A percentile compares a stretch with the other conserved stretches of the same genome.
Evolutionary conservation across 2,329 filamentous ascomycete genomes (phyloP).

Genomic region (Aspergillus persii): DNA sequence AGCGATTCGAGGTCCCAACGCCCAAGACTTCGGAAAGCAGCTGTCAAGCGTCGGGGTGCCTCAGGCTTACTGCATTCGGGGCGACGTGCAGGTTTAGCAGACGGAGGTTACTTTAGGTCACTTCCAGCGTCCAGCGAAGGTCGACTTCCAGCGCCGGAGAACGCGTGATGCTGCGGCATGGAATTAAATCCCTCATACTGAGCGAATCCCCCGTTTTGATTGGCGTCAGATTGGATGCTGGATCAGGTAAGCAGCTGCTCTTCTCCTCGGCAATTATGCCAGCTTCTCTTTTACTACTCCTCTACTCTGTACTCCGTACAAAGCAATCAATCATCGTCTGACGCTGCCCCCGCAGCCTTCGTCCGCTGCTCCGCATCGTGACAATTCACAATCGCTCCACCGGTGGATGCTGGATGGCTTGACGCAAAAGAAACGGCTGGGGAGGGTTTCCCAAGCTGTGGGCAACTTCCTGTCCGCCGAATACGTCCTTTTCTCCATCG

Average conservation of each 20-base stretch:
- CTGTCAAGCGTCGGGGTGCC: neutral
- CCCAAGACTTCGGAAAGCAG: neutral
- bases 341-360: neutral
- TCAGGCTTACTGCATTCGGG: slow-evolving; percentile 9
- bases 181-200: neutral
- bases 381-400: slow-evolving; percentile 13
- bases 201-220: neutral
- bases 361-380: slow-evolving; percentile 3
- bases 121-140: neutral
- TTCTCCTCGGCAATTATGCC: neutral
- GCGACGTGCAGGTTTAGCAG: neutral
- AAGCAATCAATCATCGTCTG: neutral
- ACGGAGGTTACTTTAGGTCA: neutral
- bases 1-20: neutral
- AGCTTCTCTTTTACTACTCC: too few species aligned
- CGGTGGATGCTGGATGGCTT: neutral
- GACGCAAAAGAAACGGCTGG: slow-evolving; percentile 2
- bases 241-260: too few species aligned
- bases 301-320: too few species aligned
- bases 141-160: neutral
- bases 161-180: neutral
- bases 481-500: slow-evolving; percentile 6
- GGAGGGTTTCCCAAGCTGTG: neutral
- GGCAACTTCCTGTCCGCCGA: neutral
- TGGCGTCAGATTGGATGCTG: neutral